Evolutionary conservation across 108 stramenopile genomes (phyloP).

Genomic region (Nitzschia sp.): DNA sequence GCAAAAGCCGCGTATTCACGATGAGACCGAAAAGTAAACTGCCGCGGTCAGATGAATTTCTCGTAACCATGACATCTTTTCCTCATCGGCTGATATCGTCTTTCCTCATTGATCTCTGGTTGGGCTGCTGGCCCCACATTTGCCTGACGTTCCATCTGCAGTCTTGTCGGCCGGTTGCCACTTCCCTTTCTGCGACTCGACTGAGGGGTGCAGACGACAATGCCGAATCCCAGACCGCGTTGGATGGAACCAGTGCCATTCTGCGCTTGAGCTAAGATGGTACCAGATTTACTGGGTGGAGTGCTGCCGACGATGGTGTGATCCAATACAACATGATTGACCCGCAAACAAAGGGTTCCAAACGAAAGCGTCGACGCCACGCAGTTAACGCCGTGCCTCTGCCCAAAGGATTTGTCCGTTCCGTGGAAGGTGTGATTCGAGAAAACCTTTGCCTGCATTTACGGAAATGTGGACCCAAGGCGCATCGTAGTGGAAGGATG

Average conservation of each 20-base stretch:
- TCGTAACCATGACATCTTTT: background rate
- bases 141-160: too few species aligned
- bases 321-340: background rate
- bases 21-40: too few species aligned
- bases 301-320: slow-evolving; percentile 39
- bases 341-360: slow-evolving; percentile 10
- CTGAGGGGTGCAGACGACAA: too few species aligned
- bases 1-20: too few species aligned
- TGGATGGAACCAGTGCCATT: slow-evolving; percentile 50
- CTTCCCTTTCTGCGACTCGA: too few species aligned
- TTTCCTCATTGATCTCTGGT: background rate
- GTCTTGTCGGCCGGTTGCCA: too few species aligned
- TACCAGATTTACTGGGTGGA: slow-evolving; percentile 75
- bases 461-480: slow-evolving; percentile 68
- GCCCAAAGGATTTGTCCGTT: slow-evolving; percentile 36
- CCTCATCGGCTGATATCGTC: background rate
- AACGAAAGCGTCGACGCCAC: slow-evolving; percentile 16
- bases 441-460: slow-evolving; percentile 72
- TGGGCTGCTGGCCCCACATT: background rate
- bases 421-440: slow-evolving; percentile 37
- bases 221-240: too few species aligned
- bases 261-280: slow-evolving; percentile 79
- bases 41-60: too few species aligned
- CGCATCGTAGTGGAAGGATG: slow-evolving; percentile 74
- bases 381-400: too few species aligned